A percentile compares a stretch with the other conserved stretches of the same genome.
Conservation (phyloP, 2,329 filamentous ascomycete species). For the Parascedosporium putredinis region DNA sequence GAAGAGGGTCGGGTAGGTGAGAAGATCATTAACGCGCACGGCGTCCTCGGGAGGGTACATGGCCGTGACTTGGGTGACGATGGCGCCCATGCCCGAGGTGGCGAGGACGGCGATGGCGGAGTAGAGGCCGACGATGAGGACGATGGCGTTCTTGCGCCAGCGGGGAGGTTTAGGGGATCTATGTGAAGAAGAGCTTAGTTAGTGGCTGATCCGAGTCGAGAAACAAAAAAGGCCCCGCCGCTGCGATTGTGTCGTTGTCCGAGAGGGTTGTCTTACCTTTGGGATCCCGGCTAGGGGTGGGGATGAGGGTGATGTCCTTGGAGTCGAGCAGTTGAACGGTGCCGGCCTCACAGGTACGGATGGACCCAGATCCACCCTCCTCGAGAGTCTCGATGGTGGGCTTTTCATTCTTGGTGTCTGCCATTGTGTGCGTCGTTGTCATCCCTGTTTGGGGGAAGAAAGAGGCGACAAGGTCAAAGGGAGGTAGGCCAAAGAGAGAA, state of each 20-base stretch:
- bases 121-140: constrained; percentile 14
- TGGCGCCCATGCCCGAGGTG: background rate
- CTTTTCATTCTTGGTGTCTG: background rate
- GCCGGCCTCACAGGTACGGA: background rate
- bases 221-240: too few relatives aligned
- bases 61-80: constrained; percentile 10
- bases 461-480: too few relatives aligned
- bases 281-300: constrained; percentile 14
- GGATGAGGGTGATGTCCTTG: constrained; percentile 14
- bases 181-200: background rate
- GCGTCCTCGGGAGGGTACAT: constrained; percentile 14
- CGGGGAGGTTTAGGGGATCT: constrained; percentile 19
- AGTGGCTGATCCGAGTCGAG: too few relatives aligned
- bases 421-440: background rate
- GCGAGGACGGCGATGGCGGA: constrained; percentile 13
- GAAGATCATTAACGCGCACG: constrained; percentile 15
- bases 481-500: too few relatives aligned
- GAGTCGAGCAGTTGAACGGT: background rate
- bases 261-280: constrained; percentile 12
- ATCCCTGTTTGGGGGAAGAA: too few relatives aligned
- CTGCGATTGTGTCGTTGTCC: too few relatives aligned
- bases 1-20: constrained; percentile 9
- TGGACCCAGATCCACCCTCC: background rate
- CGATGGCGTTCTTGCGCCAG: constrained; percentile 16
- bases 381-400: background rate